These are phyloP conservation scores for Dittrichia graveolens DNA, from an alignment of 129 eudicot genomes.

Conservation along the genomic window DNA sequence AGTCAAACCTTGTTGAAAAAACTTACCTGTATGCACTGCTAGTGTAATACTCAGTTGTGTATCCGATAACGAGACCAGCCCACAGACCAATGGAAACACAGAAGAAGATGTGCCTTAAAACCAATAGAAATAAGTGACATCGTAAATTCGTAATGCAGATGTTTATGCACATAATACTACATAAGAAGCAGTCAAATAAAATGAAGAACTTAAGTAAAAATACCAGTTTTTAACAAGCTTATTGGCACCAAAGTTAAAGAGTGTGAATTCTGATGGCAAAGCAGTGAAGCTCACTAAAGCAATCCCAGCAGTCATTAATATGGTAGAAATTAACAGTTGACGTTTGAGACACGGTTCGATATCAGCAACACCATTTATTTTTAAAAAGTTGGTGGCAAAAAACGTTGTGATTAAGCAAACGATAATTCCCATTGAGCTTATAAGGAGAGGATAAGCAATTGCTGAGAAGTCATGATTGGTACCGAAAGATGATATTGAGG, in stretches of 20 bases:
- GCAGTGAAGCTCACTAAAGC: slow-evolving; percentile 47
- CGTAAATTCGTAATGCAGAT: background rate
- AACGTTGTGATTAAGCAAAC: slow-evolving; percentile 56
- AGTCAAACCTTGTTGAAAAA: background rate
- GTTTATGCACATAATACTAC: slow-evolving; percentile 18
- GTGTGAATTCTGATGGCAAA: slow-evolving; percentile 50
- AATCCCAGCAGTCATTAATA: slow-evolving; percentile 54
- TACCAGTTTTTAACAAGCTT: slow-evolving; percentile 50
- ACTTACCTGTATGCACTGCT: slow-evolving; percentile 49
- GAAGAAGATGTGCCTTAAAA: slow-evolving; percentile 50
- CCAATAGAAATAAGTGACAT: background rate
- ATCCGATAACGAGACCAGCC: slow-evolving; percentile 56
- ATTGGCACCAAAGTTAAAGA: slow-evolving; percentile 46
- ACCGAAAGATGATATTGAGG: slow-evolving; percentile 59
- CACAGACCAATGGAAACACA: slow-evolving; percentile 57
- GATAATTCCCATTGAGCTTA: slow-evolving; percentile 56
- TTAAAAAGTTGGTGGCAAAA: slow-evolving; percentile 44
- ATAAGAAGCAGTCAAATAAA: background rate
- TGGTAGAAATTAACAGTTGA: slow-evolving; percentile 53
- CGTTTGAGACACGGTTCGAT: slow-evolving; percentile 57
- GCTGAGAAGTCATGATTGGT: slow-evolving; percentile 46
- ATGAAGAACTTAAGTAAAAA: background rate
- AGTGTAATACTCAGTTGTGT: slow-evolving; percentile 50
- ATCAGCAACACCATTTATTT: slow-evolving; percentile 35
- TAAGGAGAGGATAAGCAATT: slow-evolving; percentile 56